phyloP scores from a whole-genome alignment of 768 basidiomycete genomes.

The Rickenella mellea region DNA sequence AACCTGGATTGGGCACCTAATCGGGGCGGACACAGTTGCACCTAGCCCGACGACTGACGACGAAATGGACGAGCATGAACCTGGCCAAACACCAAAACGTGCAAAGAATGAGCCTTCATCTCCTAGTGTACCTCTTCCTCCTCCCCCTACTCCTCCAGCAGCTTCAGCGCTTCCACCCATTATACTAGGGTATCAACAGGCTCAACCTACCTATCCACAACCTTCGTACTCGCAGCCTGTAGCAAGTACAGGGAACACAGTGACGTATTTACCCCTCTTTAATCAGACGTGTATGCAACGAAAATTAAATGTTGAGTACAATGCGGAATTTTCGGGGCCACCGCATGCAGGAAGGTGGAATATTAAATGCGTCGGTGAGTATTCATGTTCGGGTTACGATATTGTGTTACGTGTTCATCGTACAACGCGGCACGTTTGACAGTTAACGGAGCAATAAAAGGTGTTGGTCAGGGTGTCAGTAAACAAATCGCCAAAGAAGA shows the following conservation, averaged over 20 bases:
- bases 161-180: too few relatives aligned
- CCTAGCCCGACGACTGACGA: background rate
- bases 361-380: conserved; percentile 60
- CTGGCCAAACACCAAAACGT: background rate
- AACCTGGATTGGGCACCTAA: conserved; percentile 48
- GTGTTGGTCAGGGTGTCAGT: conserved; percentile 51
- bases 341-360: conserved; percentile 62
- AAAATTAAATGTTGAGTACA: conserved; percentile 51
- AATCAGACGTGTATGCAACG: conserved; percentile 67
- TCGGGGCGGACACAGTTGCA: conserved; percentile 35
- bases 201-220: conserved; percentile 17
- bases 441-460: conserved; percentile 68
- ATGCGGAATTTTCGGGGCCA: conserved; percentile 51
- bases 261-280: conserved; percentile 63
- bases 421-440: background rate
- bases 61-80: background rate
- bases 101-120: background rate
- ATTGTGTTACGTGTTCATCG: background rate
- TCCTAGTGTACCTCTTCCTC: background rate
- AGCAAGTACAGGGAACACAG: conserved; percentile 51
- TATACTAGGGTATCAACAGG: conserved; percentile 17
- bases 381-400: background rate
- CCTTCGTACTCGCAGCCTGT: conserved; percentile 40
- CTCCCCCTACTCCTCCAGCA: background rate
- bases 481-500: conserved; percentile 76